Conservation (phyloP, 1,284 basidiomycete species). For the Neonothopanus nambi region DNA sequence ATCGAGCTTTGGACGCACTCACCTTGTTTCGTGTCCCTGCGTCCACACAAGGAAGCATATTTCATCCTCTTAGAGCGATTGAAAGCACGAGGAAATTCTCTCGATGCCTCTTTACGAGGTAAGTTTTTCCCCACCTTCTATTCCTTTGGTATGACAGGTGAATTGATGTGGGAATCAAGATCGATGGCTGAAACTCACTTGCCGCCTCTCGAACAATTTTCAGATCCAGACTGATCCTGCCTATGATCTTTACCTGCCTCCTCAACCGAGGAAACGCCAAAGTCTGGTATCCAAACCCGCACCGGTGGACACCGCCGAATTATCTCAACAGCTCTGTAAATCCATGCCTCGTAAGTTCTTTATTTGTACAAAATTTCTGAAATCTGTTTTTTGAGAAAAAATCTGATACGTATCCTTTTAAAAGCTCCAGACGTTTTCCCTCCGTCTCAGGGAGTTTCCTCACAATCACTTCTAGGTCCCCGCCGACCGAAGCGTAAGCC, state of each 20-base stretch:
- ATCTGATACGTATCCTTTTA: background rate
- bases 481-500: slow-evolving; percentile 10
- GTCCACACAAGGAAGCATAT: slow-evolving; percentile 15
- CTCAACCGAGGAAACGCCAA: background rate
- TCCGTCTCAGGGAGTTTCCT: slow-evolving; percentile 9
- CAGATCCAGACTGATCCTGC: slow-evolving; percentile 2
- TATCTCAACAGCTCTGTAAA: background rate
- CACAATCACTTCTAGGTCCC: slow-evolving; percentile 10
- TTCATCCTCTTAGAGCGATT: slow-evolving; percentile 15
- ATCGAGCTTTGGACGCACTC: slow-evolving; percentile 14
- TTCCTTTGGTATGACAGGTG: background rate
- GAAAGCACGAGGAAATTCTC: slow-evolving; percentile 1
- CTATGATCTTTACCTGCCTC: slow-evolving; percentile 8
- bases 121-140: background rate
- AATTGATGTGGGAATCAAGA: background rate
- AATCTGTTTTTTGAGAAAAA: background rate
- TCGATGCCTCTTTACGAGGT: slow-evolving; percentile 9
- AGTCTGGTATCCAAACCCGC: background rate
- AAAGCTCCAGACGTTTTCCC: slow-evolving; percentile 27
- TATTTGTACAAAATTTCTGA: background rate
- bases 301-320: background rate
- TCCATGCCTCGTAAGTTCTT: slow-evolving; percentile 19
- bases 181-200: slow-evolving; percentile 8
- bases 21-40: slow-evolving; percentile 11
- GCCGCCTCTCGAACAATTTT: slow-evolving; percentile 12